Evolutionary conservation across 345 rosid species (phyloP), one percentile per base, ranked within the genome.

Genomic region (Laguncularia racemosa): DNA sequence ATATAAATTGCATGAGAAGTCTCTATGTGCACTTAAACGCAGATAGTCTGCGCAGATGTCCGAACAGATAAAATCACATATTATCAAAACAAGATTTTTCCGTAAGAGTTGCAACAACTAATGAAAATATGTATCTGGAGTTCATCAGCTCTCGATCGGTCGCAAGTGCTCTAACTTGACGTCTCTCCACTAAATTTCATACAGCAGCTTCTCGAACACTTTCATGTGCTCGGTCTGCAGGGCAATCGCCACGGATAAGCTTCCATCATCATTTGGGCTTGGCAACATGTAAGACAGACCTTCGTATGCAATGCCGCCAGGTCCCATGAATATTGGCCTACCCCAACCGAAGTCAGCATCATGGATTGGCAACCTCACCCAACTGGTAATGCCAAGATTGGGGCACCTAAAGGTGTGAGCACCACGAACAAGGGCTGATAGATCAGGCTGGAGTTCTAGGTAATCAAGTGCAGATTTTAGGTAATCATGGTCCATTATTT

Each of bases 401-500:
- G 91, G 85, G 49, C 78, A 78, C 67, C 44, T 48, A 46, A 75
- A 83, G n/a, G 81, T 85, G 5, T 74, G 81, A 0, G 81, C 70
- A 12, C 81, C 81, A 1, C 73, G 66, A 3, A 48, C 78, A 3
- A 80, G 75, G 16, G 58, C 69, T 0, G 76, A 57, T 1, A 69
- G 49, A 50, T 80, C 84, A 2, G 78, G 73, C 57, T 76, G 84
- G 84, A 84, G 71, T 86, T 92, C 66, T 12, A 92, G 72, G 82
- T 75, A 92, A 76, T 92, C 98, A 17, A 92, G 95, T 58, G 98
- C 98, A 48, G 98, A 92, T 76, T 88, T 83, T 44, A 92, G 66
- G 67, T 92, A 92, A 28, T 81, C 83, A 15, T 92, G 59, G 64
- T 89, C 97, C 97, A 89, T 92, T 46, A 89, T 79, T 50, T 16